Evolutionary conservation across 1,139 yeast species (phyloP), one percentile per base, ranked within the genome.

Genomic region (Candida sp.): DNA sequence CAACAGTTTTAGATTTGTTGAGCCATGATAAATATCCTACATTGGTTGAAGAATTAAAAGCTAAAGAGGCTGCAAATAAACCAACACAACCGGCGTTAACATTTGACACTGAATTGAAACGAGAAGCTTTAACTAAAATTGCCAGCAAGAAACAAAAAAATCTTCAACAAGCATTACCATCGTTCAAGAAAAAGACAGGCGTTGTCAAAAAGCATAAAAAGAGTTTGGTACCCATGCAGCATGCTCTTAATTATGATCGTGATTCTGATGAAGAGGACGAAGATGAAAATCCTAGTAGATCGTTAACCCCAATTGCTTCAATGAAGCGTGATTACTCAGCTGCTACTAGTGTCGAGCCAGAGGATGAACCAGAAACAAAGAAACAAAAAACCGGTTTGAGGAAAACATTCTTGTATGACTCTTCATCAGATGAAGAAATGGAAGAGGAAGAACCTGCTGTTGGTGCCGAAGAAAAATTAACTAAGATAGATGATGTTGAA

Each of bases 161-260:
- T 22, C 36, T 40, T 15, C 55, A 55, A 33, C 52, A 53, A 22
- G 53, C 61, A 23, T 61, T 79, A 35, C 84, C 84, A 7, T 66
- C 75, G 21, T 77, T 81, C 57, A 74, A 71, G 51, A 78, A 71
- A 57, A 73, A 74, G 41, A 54, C 51, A 22, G 63, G 55, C n/a
- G 47, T 45, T 51, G 39, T 43, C 40, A 42, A 45, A 46, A 44
- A 46, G 12, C 33, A 32, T 7, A 39, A 9, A 22, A 63, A 59
- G 49, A 58, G 56, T 32, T 53, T 71, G 41, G 63, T 83, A 38
- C 95, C 95, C 1, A 75, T 86, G 82, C 84, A 83, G 43, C 93
- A 87, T 64, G 80, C 84, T 1, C 74, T 87, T 49, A 84, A 87
- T 53, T 79, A 67, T 48, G 78, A 73, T 43, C 63, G 70, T 33